These are phyloP conservation scores for Saccharomycopsis vini DNA, from an alignment of 805 yeast genomes.

Conservation along the genomic window DNA sequence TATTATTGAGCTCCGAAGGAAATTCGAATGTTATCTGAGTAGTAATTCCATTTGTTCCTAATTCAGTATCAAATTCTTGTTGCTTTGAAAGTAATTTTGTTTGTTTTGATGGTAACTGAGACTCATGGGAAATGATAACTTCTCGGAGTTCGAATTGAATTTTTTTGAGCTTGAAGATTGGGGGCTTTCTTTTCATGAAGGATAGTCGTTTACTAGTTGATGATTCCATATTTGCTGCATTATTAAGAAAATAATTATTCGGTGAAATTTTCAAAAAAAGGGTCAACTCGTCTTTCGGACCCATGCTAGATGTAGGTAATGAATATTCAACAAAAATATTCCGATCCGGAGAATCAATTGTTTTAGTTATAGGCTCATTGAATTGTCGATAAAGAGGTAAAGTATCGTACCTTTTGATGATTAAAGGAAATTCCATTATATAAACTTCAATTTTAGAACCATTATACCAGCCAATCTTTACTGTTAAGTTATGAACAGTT, in stretches of 20 bases:
- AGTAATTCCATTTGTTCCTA: constrained; percentile 25
- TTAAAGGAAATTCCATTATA: constrained; percentile 37
- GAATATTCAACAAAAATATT: constrained; percentile 38
- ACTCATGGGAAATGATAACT: constrained; percentile 43
- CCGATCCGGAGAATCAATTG: constrained; percentile 38
- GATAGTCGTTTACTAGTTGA: constrained; percentile 19
- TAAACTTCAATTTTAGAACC: constrained; percentile 12
- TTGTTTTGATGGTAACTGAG: constrained; percentile 37
- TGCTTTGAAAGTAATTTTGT: constrained; percentile 34
- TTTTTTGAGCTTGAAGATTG: constrained; percentile 33
- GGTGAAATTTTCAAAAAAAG: constrained; percentile 34
- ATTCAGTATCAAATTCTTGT: constrained; percentile 25
- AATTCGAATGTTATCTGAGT: constrained; percentile 19
- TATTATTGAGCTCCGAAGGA: constrained; percentile 14
- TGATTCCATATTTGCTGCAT: constrained; percentile 10
- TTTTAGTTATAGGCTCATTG: constrained; percentile 41
- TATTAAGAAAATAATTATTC: constrained; percentile 24
- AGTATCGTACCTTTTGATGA: constrained; percentile 47
- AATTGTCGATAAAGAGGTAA: constrained; percentile 48
- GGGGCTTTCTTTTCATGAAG: constrained; percentile 16
- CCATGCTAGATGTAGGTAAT: constrained; percentile 46
- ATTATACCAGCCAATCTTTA: constrained; percentile 22
- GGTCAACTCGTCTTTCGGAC: constrained; percentile 43
- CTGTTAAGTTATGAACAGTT: constrained; percentile 38
- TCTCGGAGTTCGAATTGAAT: constrained; percentile 44